Conservation (phyloP, 1,284 basidiomycete species). For the Microbotryum lychnidis-dioicae region DNA sequence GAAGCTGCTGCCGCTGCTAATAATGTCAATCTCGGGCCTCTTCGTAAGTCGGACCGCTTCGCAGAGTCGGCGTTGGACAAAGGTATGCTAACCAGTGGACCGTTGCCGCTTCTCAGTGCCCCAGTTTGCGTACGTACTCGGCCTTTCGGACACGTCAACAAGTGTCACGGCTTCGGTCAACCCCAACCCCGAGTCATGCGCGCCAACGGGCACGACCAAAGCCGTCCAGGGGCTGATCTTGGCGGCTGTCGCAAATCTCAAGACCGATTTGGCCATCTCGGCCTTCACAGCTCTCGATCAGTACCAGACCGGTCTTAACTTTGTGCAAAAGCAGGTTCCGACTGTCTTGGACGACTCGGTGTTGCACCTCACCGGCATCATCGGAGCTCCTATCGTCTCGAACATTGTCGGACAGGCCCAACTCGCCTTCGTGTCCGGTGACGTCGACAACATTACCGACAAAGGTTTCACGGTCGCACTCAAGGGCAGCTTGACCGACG, state of each 20-base stretch:
- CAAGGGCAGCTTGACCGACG: constrained; percentile 43
- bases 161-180: constrained; percentile 32
- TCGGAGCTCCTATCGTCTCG: constrained; percentile 58
- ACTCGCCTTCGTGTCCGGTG: constrained; percentile 53
- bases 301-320: constrained; percentile 51
- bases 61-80: too few relatives aligned
- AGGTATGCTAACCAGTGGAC: constrained; percentile 41
- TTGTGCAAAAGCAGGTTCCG: constrained; percentile 56
- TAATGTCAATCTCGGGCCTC: constrained; percentile 56
- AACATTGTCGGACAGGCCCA: constrained; percentile 55
- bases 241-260: constrained; percentile 53
- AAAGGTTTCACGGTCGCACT: constrained; percentile 47
- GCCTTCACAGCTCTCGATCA: constrained; percentile 39
- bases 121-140: constrained; percentile 34
- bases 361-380: constrained; percentile 60
- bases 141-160: constrained; percentile 34
- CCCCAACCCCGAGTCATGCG: constrained; percentile 43
- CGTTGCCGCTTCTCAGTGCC: constrained; percentile 13
- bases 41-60: constrained; percentile 52
- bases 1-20: constrained; percentile 50
- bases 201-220: constrained; percentile 40
- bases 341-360: constrained; percentile 58
- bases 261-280: constrained; percentile 48
- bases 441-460: constrained; percentile 53
- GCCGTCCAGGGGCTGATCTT: constrained; percentile 56